phyloP scores from a whole-genome alignment of 2,329 filamentous ascomycete species.

The Verticillium albo-atrum region DNA sequence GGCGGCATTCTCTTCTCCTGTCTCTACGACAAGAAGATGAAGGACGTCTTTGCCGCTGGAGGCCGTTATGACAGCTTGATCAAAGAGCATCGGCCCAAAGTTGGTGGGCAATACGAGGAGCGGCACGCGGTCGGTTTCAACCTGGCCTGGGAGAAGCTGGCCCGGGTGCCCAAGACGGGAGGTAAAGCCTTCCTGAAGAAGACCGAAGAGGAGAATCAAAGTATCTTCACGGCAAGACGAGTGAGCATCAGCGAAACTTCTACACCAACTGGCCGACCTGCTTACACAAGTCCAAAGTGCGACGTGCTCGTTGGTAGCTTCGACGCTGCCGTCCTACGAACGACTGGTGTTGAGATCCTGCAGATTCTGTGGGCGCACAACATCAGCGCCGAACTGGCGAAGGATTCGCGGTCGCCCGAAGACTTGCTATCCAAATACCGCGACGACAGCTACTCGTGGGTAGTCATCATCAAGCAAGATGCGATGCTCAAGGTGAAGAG shows the following conservation, averaged over 20 bases:
- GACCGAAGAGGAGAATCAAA: slow-evolving; percentile 55
- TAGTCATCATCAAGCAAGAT: slow-evolving; percentile 81
- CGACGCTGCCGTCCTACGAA: slow-evolving; percentile 70
- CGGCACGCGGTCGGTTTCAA: slow-evolving; percentile 90
- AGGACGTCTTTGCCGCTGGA: slow-evolving; percentile 86
- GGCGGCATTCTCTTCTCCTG: slow-evolving; percentile 88
- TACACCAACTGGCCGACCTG: background rate
- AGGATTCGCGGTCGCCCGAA: slow-evolving; percentile 73
- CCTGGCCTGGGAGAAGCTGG: slow-evolving; percentile 79
- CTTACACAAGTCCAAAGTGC: slow-evolving; percentile 45
- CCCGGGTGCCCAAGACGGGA: slow-evolving; percentile 55
- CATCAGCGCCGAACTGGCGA: slow-evolving; percentile 83
- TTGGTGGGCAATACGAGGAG: slow-evolving; percentile 56
- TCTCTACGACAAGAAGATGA: slow-evolving; percentile 77
- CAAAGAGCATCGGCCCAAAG: slow-evolving; percentile 71
- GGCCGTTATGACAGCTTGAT: slow-evolving; percentile 91
- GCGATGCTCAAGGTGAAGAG: slow-evolving; percentile 74
- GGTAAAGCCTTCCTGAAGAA: slow-evolving; percentile 65
- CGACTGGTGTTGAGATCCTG: slow-evolving; percentile 71
- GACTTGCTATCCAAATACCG: slow-evolving; percentile 73
- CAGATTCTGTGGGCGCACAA: slow-evolving; percentile 76
- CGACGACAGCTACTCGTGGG: slow-evolving; percentile 77
- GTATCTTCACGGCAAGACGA: slow-evolving; percentile 58
- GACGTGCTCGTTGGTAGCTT: slow-evolving; percentile 90
- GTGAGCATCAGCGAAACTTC: slow-evolving; percentile 36